Conservation (phyloP, 257 asterid species). For the Solanum sparsipilum region DNA sequence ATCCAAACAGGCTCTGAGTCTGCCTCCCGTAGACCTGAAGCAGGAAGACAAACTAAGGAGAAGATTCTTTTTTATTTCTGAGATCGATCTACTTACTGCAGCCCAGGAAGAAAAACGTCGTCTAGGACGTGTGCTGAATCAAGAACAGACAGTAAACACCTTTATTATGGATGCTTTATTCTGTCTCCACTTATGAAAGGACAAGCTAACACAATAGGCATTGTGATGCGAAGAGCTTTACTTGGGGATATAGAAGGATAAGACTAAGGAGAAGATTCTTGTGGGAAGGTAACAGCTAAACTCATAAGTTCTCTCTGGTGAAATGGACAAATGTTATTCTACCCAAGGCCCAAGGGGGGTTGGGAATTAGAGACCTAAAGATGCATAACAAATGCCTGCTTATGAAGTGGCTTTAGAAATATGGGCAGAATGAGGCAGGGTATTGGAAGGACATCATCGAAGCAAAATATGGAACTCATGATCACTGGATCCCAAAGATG, state of each 20-base stretch:
- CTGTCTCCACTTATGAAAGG: not conserved
- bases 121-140: not conserved
- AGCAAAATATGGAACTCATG: not conserved
- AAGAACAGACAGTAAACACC: not conserved
- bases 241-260: not conserved
- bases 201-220: not conserved
- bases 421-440: not conserved
- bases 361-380: not conserved
- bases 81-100: not conserved
- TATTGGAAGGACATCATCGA: not conserved
- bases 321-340: not conserved
- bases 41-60: not conserved
- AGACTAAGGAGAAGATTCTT: not conserved
- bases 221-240: not conserved
- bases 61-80: not conserved
- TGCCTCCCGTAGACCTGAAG: not conserved
- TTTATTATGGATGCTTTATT: not conserved
- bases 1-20: not conserved
- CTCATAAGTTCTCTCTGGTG: not conserved
- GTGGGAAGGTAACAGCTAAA: not conserved
- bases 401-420: not conserved
- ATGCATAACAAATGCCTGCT: not conserved
- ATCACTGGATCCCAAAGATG: not conserved
- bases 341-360: not conserved
- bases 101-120: not conserved